Base-by-base conservation (phyloP, 495 filamentous ascomycete genomes). In the Podospora pseudocomata region DNA sequence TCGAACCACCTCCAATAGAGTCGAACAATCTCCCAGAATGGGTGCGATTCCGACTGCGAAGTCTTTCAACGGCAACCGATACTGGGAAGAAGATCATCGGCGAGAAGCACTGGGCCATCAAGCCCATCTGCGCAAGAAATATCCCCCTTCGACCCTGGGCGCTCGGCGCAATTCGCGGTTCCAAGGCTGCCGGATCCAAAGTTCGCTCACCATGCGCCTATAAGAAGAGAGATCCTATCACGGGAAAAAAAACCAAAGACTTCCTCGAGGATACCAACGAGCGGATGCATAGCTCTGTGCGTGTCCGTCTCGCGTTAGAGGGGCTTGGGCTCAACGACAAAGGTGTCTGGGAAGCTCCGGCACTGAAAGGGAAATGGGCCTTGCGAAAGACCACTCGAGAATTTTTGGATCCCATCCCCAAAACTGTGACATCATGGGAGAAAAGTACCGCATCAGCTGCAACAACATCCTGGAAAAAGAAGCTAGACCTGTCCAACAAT, bases 221-320 rank as follows among this genome's bases (percentile, higher is more conserved):
- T 76, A 83, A 76, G 68, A 82, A 82, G 65, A 76, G 83, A 16
- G 79, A 89, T 72, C 86, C 86, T 0, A 65, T 81, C 15, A 85
- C 78, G 26, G 81, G 83, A 39, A 65, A 68, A 53, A 66, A 71
- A 9, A 83, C 82, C 19, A 27, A 69, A 3, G 74, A 75, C 19
- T 85, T 83, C 57, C 80, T 91, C 68, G 70, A 78, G 30, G 77
- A 86, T 70, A 91, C 89, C 16, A 84, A 88, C 72, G 88, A 91
- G 80, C 84, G 87, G 65, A 83, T 90, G 63, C 89, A 91, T 69
- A 82, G 86, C 53, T 85, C 80, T 56, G 88, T 87, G 5, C 82
- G 89, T 15, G 79, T 87, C 5, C 81, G 89, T 20, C 74, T 76
- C 66, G 83, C 69, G 71, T 86, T 70, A 73, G 79, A 77, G 58